A percentile compares a stretch with the other conserved stretches of the same genome.
These are phyloP conservation scores for Sorghum bicolor DNA, from an alignment of 176 grass and related monocot species.

Conservation along the genomic window Sorghum_bicolor_NCBIv3 NC_012872.2:4235501-4236000, in stretches of 20 bases:
- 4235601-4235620: not conserved
- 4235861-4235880: not conserved
- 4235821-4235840: not conserved
- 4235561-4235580: not conserved
- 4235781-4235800: not conserved
- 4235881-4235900: not conserved
- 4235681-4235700: not conserved
- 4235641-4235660: not conserved
- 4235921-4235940: not conserved
- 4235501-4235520: conserved; percentile 59
- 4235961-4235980: too few relatives aligned
- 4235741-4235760: not conserved
- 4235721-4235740: not conserved
- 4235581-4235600: not conserved
- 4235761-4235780: not conserved
- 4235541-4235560: not conserved
- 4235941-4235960: not conserved
- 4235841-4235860: not conserved
- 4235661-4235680: not conserved
- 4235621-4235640: not conserved
- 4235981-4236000: too few relatives aligned
- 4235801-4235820: not conserved
- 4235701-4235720: not conserved
- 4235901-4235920: not conserved
- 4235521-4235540: not conserved